These are phyloP conservation scores for Cyberlindnera japonica DNA, from an alignment of 805 yeast genomes.

Conservation along the genomic window DNA sequence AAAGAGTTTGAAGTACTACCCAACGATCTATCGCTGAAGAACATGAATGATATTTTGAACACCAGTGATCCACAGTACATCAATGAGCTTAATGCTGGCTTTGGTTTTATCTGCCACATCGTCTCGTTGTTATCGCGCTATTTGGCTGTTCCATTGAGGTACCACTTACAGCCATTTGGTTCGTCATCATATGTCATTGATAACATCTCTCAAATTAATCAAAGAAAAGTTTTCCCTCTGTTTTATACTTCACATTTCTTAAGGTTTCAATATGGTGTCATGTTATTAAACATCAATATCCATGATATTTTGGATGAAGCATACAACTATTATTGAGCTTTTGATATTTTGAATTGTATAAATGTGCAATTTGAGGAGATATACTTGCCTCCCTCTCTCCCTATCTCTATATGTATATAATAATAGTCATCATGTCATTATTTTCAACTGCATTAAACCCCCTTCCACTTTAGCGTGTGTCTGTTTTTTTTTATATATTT, in stretches of 20 bases:
- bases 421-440: conserved; percentile 1
- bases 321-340: conserved; percentile 13
- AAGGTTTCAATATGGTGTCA: conserved; percentile 38
- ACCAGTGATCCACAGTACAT: conserved; percentile 14
- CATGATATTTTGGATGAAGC: conserved; percentile 30
- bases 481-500: not conserved
- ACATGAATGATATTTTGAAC: conserved; percentile 14
- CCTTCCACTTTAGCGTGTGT: too few relatives aligned
- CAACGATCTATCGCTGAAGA: conserved; percentile 12
- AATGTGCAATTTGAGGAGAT: too few relatives aligned
- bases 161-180: conserved; percentile 38
- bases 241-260: conserved; percentile 36
- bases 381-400: too few relatives aligned
- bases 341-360: too few relatives aligned
- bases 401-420: not conserved
- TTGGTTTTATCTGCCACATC: conserved; percentile 36
- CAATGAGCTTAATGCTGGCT: conserved; percentile 30
- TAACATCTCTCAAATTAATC: conserved; percentile 32
- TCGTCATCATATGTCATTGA: conserved; percentile 38
- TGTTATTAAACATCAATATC: conserved; percentile 34
- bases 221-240: conserved; percentile 35
- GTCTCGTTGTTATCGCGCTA: conserved; percentile 31
- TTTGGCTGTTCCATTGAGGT: conserved; percentile 35
- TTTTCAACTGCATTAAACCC: not conserved
- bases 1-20: conserved; percentile 29